phyloP scores from a whole-genome alignment of 2,329 filamentous ascomycete genomes.

The Stachybotrys chartarum region DNA sequence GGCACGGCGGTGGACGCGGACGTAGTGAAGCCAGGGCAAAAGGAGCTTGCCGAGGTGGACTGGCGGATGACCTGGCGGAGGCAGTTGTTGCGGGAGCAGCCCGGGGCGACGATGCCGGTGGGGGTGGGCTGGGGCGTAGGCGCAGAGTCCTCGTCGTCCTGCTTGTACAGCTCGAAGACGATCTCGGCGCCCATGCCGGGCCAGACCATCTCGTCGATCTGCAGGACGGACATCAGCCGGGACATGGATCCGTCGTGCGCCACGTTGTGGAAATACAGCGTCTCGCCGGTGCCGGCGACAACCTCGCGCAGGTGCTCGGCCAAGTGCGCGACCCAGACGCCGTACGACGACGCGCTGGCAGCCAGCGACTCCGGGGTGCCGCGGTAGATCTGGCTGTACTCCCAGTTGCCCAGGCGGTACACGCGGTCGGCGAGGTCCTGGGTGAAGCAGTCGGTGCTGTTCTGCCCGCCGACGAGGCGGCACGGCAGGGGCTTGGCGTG shows the following conservation, averaged over 20 bases:
- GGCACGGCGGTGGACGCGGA: background rate
- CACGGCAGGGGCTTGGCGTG: slow-evolving; percentile 69
- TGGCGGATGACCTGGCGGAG: slow-evolving; percentile 19
- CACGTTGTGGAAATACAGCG: slow-evolving; percentile 65
- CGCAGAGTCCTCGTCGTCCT: slow-evolving; percentile 13
- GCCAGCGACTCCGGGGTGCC: slow-evolving; percentile 55
- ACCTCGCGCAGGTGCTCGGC: slow-evolving; percentile 54
- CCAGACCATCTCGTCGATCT: slow-evolving; percentile 73
- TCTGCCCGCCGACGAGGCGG: slow-evolving; percentile 36
- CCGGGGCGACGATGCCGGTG: slow-evolving; percentile 7
- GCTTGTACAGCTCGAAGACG: slow-evolving; percentile 65
- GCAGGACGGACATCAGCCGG: slow-evolving; percentile 60
- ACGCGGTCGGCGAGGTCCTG: slow-evolving; percentile 58
- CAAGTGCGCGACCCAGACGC: slow-evolving; percentile 70
- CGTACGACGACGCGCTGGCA: slow-evolving; percentile 55
- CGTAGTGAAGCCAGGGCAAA: slow-evolving; percentile 14
- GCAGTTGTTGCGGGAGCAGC: slow-evolving; percentile 21
- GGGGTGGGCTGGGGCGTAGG: slow-evolving; percentile 8
- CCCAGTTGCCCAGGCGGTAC: slow-evolving; percentile 71
- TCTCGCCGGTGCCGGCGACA: slow-evolving; percentile 29
- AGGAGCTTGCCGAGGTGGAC: slow-evolving; percentile 11
- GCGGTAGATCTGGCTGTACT: slow-evolving; percentile 74
- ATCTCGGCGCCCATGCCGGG: slow-evolving; percentile 77
- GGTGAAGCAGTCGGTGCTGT: slow-evolving; percentile 52
- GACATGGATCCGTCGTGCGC: slow-evolving; percentile 73